Conservation (phyloP, 2,329 filamentous ascomycete species). For the Mycogone perniciosa region DNA sequence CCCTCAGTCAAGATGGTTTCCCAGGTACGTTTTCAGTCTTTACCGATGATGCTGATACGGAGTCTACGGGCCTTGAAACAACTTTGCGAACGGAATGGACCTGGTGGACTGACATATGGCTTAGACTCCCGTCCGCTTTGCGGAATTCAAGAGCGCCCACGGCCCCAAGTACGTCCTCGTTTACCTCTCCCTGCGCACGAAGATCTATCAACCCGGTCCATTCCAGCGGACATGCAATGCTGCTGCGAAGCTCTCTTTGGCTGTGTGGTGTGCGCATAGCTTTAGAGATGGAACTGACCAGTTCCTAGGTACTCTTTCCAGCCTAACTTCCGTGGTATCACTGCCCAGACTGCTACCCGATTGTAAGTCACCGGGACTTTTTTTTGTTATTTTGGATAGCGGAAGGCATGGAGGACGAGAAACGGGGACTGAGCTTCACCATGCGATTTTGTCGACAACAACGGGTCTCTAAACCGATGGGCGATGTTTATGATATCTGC, state of each 20-base stretch:
- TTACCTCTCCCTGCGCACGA: background rate
- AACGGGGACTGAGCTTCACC: background rate
- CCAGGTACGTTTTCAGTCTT: conserved; percentile 26
- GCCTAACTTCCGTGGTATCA: conserved; percentile 47
- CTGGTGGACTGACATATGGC: conserved; percentile 24
- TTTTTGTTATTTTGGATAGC: background rate
- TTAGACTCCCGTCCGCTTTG: conserved; percentile 42
- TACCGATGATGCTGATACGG: background rate
- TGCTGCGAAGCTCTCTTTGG: background rate
- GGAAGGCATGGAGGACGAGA: background rate
- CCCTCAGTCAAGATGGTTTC: conserved; percentile 34
- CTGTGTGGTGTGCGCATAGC: background rate
- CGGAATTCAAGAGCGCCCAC: conserved; percentile 55
- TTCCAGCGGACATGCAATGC: too few species aligned
- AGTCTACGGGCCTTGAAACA: background rate
- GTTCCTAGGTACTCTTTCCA: conserved; percentile 51
- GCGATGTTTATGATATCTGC: too few species aligned
- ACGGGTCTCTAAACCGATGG: too few species aligned
- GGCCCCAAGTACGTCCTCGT: conserved; percentile 53
- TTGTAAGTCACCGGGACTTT: conserved; percentile 40
- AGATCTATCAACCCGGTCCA: too few species aligned
- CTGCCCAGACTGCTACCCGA: conserved; percentile 35
- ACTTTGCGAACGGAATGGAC: background rate
- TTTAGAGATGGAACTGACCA: conserved; percentile 21
- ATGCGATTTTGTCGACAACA: background rate